These are phyloP conservation scores for Plantago elongata DNA, from an alignment of 257 asterid species.

Conservation along the genomic window DNA sequence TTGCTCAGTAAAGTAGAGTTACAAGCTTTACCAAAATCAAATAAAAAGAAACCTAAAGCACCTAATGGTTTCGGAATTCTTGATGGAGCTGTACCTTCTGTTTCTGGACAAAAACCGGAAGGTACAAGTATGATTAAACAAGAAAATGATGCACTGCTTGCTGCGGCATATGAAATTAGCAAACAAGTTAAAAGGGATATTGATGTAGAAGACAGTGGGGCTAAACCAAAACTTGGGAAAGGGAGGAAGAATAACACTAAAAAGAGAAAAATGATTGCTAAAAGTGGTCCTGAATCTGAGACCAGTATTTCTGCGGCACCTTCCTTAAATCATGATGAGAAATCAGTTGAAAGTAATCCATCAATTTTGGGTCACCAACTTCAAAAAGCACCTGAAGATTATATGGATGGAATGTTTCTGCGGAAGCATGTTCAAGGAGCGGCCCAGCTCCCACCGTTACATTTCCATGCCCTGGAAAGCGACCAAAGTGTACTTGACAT, in stretches of 20 bases:
- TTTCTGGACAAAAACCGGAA: constrained; percentile 71
- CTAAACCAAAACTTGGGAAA: constrained; percentile 32
- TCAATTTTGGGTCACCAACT: neutral
- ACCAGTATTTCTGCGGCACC: constrained; percentile 29
- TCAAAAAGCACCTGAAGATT: too few relatives aligned
- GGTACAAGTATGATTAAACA: constrained; percentile 68
- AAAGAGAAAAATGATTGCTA: constrained; percentile 39
- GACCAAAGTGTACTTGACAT: constrained; percentile 68
- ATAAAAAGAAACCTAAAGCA: constrained; percentile 71
- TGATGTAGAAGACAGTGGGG: constrained; percentile 35
- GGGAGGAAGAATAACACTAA: constrained; percentile 40
- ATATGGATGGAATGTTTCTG: constrained; percentile 34
- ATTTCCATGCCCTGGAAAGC: constrained; percentile 85
- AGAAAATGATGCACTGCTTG: constrained; percentile 85
- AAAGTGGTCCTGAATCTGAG: constrained; percentile 38
- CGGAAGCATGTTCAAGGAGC: constrained; percentile 48
- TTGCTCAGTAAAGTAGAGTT: constrained; percentile 89
- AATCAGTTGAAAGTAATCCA: constrained; percentile 18
- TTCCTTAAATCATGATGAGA: constrained; percentile 32
- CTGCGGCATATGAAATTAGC: constrained; percentile 68
- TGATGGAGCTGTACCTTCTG: constrained; percentile 59
- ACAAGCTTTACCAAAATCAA: constrained; percentile 73
- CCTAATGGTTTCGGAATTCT: constrained; percentile 91
- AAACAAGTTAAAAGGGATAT: constrained; percentile 42
- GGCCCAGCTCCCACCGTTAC: constrained; percentile 53